Evolutionary conservation across 306 rosid species (phyloP), one percentile per base, ranked within the genome.

Genomic region (Gynostemma pentaphyllum): DNA sequence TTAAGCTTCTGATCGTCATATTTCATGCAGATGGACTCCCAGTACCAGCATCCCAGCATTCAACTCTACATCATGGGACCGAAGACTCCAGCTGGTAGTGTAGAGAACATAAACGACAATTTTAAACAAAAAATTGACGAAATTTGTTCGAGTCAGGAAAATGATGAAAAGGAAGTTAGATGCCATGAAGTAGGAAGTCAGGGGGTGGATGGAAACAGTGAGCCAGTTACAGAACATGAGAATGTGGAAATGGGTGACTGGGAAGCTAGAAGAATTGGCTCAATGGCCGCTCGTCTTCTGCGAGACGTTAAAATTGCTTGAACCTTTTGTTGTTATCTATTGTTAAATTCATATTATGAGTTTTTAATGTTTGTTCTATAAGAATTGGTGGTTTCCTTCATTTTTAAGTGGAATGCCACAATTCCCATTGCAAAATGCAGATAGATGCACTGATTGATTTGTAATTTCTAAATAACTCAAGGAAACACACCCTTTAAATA

Each of bases 31-130:
- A 92, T 92, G 98, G 95, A 92, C 66, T 74, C 81, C 62, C 87
- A 88, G 56, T 92, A 78, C 79, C 96, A 88, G 68, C 96, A 92
- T 82, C 88, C 96, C 45, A 86, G 89, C 68, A 92, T 92, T 69
- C 87, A 88, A 70, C 86, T 92, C 66, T 86, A 67, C 78, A 63
- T 84, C 5, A 74, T 88, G 95, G 89, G 79, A 62, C 14, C 44
- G 19, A 92, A 86, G 66, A 56, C 72, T 22, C 52, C 72, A 13
- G 64, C 70, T 9, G 84, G 66, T 27, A 29, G 48, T 70, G 15
- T 64, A 23, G 81, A 67, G 30, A 85, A 53, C 45, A 5, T 68
- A 23, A 64, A 29, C 36, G 59, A 63, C 50, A 54, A 29, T 11
- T 18, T 45, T 32, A 67, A 74, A 41, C 82, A 70, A 45, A 70